Conservation (phyloP, 2,329 filamentous ascomycete genomes). For the Xylariaceae sp. region DNA sequence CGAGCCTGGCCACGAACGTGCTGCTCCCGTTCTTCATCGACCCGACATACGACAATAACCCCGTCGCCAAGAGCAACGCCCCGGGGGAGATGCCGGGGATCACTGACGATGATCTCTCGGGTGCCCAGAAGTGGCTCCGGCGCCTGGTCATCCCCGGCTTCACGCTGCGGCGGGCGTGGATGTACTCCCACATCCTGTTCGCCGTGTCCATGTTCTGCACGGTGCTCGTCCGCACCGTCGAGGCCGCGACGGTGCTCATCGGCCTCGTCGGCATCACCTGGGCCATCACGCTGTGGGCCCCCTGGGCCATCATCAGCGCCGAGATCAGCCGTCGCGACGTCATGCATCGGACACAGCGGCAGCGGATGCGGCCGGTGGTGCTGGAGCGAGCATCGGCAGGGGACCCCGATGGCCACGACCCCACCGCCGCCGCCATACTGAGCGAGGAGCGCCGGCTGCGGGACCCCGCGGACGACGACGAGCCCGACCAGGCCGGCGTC, state of each 20-base stretch:
- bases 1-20: conserved; percentile 74
- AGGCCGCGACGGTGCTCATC: conserved; percentile 68
- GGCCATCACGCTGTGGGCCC: conserved; percentile 90
- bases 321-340: conserved; percentile 82
- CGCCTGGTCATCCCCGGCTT: conserved; percentile 70
- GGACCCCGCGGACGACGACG: conserved; percentile 45
- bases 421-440: conserved; percentile 18
- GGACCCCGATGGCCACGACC: conserved; percentile 8
- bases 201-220: conserved; percentile 75
- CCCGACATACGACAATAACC: conserved; percentile 60
- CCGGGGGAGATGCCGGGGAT: conserved; percentile 25
- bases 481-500: conserved; percentile 73
- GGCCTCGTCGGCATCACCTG: conserved; percentile 82
- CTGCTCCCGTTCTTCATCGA: conserved; percentile 79
- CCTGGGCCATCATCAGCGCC: conserved; percentile 88
- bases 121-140: conserved; percentile 41
- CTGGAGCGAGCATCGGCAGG: no score
- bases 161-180: conserved; percentile 82
- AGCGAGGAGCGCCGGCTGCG: conserved; percentile 28
- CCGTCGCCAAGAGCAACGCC: conserved; percentile 20
- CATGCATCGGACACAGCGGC: conserved; percentile 32
- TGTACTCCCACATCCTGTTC: conserved; percentile 79
- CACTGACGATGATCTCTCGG: conserved; percentile 25
- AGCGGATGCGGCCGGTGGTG: conserved; percentile 22
- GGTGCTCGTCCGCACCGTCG: conserved; percentile 65